A percentile compares a stretch with the other conserved stretches of the same genome.
phyloP scores from a whole-genome alignment of 192 early-diverging fungal genomes.

The Gaertneriomyces sp. region DNA sequence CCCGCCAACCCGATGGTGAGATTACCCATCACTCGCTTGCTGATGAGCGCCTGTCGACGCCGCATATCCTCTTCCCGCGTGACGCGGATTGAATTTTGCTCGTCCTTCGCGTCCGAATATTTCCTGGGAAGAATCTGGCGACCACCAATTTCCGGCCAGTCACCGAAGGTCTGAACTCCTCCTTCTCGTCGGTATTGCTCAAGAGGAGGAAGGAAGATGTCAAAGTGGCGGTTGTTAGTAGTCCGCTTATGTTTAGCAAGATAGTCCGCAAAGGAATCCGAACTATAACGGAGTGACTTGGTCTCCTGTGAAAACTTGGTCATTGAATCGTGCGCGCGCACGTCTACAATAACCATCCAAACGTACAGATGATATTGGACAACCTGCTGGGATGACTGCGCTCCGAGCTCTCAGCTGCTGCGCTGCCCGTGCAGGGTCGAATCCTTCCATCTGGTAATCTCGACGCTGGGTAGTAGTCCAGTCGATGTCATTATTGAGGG shows the following conservation, averaged over 20 bases:
- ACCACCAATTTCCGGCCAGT: conserved; percentile 1
- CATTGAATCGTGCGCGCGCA: too few species aligned
- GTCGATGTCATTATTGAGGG: too few species aligned
- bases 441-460: neutral
- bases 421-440: neutral
- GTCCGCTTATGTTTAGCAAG: neutral
- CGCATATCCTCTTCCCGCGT: neutral
- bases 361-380: neutral
- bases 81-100: neutral
- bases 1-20: neutral
- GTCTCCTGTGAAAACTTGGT: neutral
- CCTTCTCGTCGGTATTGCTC: conserved; percentile 1
- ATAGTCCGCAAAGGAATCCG: neutral
- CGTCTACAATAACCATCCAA: too few species aligned
- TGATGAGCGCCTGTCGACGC: neutral
- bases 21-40: neutral
- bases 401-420: neutral
- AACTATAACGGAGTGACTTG: neutral
- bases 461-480: neutral
- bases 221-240: conserved; percentile 1
- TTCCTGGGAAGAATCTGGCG: neutral
- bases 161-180: neutral
- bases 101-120: conserved; percentile 1
- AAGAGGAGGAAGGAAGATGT: neutral
- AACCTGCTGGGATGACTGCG: neutral